These are phyloP conservation scores for Xylariaceae sp. DNA, from an alignment of 2,329 filamentous ascomycete genomes.

Conservation along the genomic window DNA sequence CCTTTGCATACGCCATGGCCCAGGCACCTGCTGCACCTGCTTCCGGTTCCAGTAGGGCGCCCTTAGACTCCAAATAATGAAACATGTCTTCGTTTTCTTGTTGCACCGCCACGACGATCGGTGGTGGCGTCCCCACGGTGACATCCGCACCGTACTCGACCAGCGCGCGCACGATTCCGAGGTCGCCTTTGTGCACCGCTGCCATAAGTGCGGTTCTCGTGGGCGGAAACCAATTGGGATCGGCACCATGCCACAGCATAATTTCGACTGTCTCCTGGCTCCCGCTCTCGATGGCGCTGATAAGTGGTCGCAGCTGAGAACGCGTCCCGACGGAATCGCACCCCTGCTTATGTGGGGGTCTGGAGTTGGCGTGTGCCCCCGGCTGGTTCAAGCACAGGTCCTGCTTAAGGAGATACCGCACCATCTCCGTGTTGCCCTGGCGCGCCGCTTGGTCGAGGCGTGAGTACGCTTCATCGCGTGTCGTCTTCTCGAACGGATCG, in stretches of 20 bases:
- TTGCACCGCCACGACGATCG: constrained; percentile 29
- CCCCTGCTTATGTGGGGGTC: constrained; percentile 18
- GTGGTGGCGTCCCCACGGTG: constrained; percentile 26
- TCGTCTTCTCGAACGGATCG: constrained; percentile 19
- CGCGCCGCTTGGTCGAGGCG: constrained; percentile 25
- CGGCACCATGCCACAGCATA: constrained; percentile 27
- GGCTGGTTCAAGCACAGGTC: constrained; percentile 25
- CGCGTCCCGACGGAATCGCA: constrained; percentile 17
- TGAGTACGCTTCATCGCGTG: constrained; percentile 20
- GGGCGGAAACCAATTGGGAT: constrained; percentile 29
- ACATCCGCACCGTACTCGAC: constrained; percentile 28
- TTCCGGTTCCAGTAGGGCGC: constrained; percentile 12
- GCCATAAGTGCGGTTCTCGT: constrained; percentile 26
- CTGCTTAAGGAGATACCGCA: constrained; percentile 22
- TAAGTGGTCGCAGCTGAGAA: constrained; percentile 21
- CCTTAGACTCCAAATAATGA: constrained; percentile 16
- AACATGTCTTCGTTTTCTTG: constrained; percentile 28
- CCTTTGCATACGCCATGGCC: constrained; percentile 28
- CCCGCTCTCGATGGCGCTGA: constrained; percentile 29
- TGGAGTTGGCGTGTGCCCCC: constrained; percentile 16
- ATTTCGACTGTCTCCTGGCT: constrained; percentile 25
- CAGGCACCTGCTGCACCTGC: constrained; percentile 23
- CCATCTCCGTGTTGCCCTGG: constrained; percentile 26
- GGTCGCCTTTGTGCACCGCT: constrained; percentile 26
- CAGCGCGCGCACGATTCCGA: constrained; percentile 25